Base-by-base conservation (phyloP, 768 basidiomycete species). In the Boletus pseudopeckii region DNA sequence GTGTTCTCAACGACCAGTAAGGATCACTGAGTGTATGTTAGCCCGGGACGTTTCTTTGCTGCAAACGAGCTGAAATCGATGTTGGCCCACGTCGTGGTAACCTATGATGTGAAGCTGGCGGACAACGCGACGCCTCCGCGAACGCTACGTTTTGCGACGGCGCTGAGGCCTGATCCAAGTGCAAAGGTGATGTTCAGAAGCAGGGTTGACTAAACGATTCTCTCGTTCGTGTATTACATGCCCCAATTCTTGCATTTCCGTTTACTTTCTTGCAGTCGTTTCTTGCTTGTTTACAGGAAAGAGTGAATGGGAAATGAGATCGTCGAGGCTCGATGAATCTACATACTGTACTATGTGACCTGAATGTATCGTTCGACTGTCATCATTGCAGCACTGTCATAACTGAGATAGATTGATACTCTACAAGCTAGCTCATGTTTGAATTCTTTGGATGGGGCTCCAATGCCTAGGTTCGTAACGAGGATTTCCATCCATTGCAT, bases 391-490 rank as follows among this genome's bases (percentile, higher is more conserved):
- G n/a, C 7, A 20, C 18, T 20, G 6, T 9, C 9, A 18, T 38
- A n/a, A 11, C 37, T 11, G 37, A 9, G 7, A 8, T 37, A 9
- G 26, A 4, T 26, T 7, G 26, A 26, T 26, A 22, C 22, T 22
- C 22, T 22, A 22, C 22, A 22, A 22, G 22, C 22, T 3, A 22
- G 22, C 22, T 22, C 1, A 22, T 22, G 22, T 22, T 22, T 22
- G 22, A 22, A 22, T 22, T 22, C 22, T 22, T 22, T 22, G 26
- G 55, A 53, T 8, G 55, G 37, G 51, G 74, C 78, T 11, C 87
- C 86, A 28, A 89, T 81, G 0, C 88, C 86, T 74, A 86, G 80
- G 57, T 85, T 80, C 9, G 81, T 72, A 13, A 88, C 74, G 59
- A 76, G 78, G 15, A 71, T 67, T 54, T 84, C 81, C 48, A 80